Evolutionary conservation across 805 yeast species (phyloP), one percentile per base, ranked within the genome.

Genomic region (Myxozyma nipponensis): DNA sequence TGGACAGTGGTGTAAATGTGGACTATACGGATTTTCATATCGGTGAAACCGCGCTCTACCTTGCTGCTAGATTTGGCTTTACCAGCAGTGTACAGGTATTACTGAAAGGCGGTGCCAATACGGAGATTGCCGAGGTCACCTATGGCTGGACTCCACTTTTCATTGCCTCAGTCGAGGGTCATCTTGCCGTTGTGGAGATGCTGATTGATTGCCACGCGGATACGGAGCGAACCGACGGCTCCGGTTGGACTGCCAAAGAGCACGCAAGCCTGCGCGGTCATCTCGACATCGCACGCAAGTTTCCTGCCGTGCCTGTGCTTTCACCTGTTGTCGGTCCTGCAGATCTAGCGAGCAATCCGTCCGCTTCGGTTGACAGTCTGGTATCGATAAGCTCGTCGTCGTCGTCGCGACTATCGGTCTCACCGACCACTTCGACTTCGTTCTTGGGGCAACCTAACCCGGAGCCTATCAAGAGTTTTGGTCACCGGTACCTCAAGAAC

Each of bases 181-280:
- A 69, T 47, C 62, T 62, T 36, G 77, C 77, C 1, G 73, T 86
- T 38, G 86, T 82, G 4, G 66, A 76, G 39, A 53, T 77, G 6
- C 72, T 91, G 54, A 66, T 83, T 25, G 68, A 70, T 0, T 63
- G 73, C 39, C 81, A 79, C 19, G 84, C 88, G 3, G 69, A 73
- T 5, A 77, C 70, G 50, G 76, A 77, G 39, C 68, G 72, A 24
- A 74, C 77, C 17, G 98, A 91, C 69, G 83, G 80, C 41, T 83
- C 93, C 46, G 97, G 97, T 0, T 91, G 98, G 98, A 80, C 88
- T 18, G 96, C 98, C n/a, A 82, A 88, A 82, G 98, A 91, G 63
- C 98, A 91, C 67, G 96, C 97, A 0, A 83, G 87, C 43, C 72
- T 91, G 41, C 76, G 97, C 60, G 98, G 98, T 3, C 95, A 89